A percentile compares a stretch with the other conserved stretches of the same genome.
Evolutionary conservation across 73 alveolate species (phyloP).

Genomic region (Tetrahymena malaccensis): DNA sequence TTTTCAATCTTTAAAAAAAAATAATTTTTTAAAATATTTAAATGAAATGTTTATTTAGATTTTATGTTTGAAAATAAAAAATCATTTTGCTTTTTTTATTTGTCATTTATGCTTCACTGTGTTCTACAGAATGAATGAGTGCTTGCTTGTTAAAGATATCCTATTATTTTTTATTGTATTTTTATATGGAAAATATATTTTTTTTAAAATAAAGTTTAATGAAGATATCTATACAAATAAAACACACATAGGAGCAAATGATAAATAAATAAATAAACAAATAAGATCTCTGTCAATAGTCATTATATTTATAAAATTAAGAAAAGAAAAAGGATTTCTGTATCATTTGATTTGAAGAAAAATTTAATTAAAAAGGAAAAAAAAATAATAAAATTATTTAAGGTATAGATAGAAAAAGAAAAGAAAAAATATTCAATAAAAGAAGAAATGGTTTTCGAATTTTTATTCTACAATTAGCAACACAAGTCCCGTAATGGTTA

Average conservation of each 20-base stretch:
- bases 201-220: neutral
- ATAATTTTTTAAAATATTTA: no score
- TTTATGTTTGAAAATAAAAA: no score
- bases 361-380: neutral
- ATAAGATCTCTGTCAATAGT: neutral
- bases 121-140: no score
- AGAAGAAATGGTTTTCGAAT: neutral
- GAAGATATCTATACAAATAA: neutral
- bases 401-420: neutral
- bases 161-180: neutral
- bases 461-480: neutral
- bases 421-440: neutral
- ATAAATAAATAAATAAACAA: no score
- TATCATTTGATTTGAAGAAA: neutral
- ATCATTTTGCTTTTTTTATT: no score
- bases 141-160: neutral
- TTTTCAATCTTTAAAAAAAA: no score
- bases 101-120: no score
- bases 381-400: neutral
- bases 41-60: no score
- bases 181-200: no score
- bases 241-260: neutral
- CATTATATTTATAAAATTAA: neutral
- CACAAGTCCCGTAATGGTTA: slow-evolving; percentile 32
- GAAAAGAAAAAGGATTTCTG: neutral